phyloP scores from a whole-genome alignment of 768 basidiomycete species.

The Suillus sp. region DNA sequence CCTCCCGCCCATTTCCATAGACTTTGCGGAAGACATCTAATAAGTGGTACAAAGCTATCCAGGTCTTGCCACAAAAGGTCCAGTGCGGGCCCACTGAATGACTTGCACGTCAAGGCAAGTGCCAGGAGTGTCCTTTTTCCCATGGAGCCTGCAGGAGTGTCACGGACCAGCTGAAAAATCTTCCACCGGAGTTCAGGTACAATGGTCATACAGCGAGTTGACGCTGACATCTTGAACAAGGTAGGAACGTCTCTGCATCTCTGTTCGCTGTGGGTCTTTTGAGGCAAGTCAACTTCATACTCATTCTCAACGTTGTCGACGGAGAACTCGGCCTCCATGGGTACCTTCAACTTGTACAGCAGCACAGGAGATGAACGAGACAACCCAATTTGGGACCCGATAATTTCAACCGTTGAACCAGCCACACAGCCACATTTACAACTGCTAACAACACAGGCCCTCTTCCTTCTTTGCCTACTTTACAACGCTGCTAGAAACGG shows the following conservation, averaged over 20 bases:
- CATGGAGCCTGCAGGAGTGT: background rate
- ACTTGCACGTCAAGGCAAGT: background rate
- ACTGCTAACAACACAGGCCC: too few species aligned
- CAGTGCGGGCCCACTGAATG: constrained; percentile 1
- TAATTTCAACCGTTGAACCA: too few species aligned
- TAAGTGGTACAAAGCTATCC: too few species aligned
- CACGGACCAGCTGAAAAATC: too few species aligned
- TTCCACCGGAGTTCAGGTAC: too few species aligned
- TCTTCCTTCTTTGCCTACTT: background rate
- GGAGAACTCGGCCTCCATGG: background rate
- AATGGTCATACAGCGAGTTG: background rate
- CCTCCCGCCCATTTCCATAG: too few species aligned
- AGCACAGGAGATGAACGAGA: too few species aligned
- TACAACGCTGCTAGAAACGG: background rate
- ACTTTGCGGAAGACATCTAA: too few species aligned
- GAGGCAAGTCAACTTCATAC: too few species aligned
- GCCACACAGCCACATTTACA: too few species aligned
- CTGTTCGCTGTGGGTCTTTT: background rate
- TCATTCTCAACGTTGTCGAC: background rate
- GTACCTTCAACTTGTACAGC: too few species aligned
- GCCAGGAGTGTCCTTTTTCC: background rate
- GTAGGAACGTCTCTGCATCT: background rate
- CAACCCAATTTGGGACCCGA: too few species aligned
- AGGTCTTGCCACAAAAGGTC: background rate
- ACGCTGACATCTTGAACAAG: background rate